Evolutionary conservation across 441 rosid genomes (phyloP).

Genomic region (Macaranga tanarius): DNA sequence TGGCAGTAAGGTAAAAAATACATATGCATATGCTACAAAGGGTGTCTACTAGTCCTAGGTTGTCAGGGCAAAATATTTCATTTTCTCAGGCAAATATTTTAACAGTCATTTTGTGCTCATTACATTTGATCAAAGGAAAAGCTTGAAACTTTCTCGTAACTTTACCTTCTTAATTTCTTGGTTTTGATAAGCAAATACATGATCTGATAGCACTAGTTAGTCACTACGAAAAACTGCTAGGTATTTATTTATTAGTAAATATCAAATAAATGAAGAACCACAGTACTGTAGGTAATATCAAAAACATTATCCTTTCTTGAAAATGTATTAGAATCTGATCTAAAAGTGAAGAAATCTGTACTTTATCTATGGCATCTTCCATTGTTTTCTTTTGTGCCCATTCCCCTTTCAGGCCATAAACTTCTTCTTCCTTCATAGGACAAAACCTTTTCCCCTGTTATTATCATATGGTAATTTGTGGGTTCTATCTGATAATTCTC

Average conservation of each 20-base stretch:
- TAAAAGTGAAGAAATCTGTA: conserved; percentile 21
- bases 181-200: no score
- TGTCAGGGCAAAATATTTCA: no score
- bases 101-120: no score
- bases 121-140: no score
- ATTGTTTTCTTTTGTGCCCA: conserved; percentile 2
- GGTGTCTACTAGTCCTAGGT: no score
- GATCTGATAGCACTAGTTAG: background rate
- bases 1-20: no score
- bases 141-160: no score
- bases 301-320: conserved; percentile 27
- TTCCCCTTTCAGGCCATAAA: background rate
- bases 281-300: conserved; percentile 3
- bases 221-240: conserved; percentile 14
- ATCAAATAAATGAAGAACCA: conserved; percentile 31
- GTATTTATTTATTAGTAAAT: conserved; percentile 29
- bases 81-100: no score
- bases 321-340: conserved; percentile 31
- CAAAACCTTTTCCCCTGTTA: background rate
- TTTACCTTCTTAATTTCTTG: no score
- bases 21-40: no score
- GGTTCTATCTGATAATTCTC: conserved; percentile 23
- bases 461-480: conserved; percentile 18
- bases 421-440: no score
- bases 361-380: conserved; percentile 21